Evolutionary conservation across 441 rosid species (phyloP).

Genomic region (Aleurites moluccanus): DNA sequence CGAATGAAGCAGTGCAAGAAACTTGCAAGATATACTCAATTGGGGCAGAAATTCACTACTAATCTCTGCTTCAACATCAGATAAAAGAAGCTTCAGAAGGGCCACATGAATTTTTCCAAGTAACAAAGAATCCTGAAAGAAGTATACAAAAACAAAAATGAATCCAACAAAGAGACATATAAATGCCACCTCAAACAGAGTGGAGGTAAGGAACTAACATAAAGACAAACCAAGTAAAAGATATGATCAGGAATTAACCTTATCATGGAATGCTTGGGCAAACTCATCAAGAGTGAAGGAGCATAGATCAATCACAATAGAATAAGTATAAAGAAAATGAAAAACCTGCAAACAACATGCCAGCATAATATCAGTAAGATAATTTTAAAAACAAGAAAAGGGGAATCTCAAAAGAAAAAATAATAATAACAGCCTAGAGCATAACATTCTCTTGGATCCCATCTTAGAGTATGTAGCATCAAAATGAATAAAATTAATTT

Average conservation of each 20-base stretch:
- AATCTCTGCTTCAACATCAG: slow-evolving; percentile 68
- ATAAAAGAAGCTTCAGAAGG: slow-evolving; percentile 77
- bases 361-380: slow-evolving; percentile 28
- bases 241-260: slow-evolving; percentile 47
- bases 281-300: slow-evolving; percentile 88
- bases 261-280: slow-evolving; percentile 90
- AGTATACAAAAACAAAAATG: slow-evolving; percentile 20
- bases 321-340: slow-evolving; percentile 86
- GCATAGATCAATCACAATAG: slow-evolving; percentile 52
- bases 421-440: neutral
- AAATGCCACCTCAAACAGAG: neutral
- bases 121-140: slow-evolving; percentile 74
- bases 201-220: neutral
- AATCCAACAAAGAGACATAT: slow-evolving; percentile 16
- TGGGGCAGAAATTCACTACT: slow-evolving; percentile 48
- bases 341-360: slow-evolving; percentile 63
- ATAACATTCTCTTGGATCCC: neutral
- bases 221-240: slow-evolving; percentile 16
- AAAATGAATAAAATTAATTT: neutral
- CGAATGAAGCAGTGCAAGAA: slow-evolving; percentile 87
- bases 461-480: neutral
- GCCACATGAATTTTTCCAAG: slow-evolving; percentile 88
- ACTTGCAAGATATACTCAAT: slow-evolving; percentile 75
- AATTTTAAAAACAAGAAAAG: neutral
- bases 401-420: neutral